Conservation (phyloP, 768 basidiomycete species). For the Lactifluus echinatus region DNA sequence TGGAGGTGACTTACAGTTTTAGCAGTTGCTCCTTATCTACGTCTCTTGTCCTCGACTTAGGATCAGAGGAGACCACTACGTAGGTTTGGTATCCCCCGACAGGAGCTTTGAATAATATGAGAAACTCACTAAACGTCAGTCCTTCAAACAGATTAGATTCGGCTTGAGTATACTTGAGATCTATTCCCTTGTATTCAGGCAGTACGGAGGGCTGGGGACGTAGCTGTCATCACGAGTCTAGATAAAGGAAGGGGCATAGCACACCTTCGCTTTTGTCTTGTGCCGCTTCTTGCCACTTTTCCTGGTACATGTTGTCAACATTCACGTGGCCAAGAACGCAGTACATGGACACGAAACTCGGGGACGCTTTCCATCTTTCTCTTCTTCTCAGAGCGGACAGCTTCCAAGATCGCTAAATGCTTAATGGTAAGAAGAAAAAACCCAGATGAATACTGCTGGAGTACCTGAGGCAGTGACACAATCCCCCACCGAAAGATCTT, state of each 20-base stretch:
- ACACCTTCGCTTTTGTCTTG: conserved; percentile 44
- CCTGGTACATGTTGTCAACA: background rate
- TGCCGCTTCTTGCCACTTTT: conserved; percentile 42
- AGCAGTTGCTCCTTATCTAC: conserved; percentile 62
- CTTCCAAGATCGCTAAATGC: conserved; percentile 47
- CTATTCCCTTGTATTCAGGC: conserved; percentile 58
- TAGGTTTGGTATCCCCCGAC: background rate
- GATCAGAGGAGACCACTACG: conserved; percentile 68
- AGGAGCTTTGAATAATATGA: background rate
- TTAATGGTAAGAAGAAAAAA: background rate
- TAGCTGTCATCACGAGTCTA: background rate
- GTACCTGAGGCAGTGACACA: conserved; percentile 64
- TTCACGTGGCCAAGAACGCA: background rate
- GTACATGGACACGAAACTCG: conserved; percentile 30
- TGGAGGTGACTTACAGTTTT: conserved; percentile 44
- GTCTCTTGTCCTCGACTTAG: conserved; percentile 56
- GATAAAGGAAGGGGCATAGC: too few relatives aligned
- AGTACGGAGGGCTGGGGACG: conserved; percentile 44
- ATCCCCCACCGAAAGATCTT: conserved; percentile 64
- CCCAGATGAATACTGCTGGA: background rate
- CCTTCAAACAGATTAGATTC: conserved; percentile 62
- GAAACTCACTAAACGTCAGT: conserved; percentile 66
- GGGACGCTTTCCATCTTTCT: conserved; percentile 60
- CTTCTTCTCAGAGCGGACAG: conserved; percentile 56
- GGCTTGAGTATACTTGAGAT: conserved; percentile 48